phyloP scores from a whole-genome alignment of 768 basidiomycete genomes.

The Collybiopsis confluens region DNA sequence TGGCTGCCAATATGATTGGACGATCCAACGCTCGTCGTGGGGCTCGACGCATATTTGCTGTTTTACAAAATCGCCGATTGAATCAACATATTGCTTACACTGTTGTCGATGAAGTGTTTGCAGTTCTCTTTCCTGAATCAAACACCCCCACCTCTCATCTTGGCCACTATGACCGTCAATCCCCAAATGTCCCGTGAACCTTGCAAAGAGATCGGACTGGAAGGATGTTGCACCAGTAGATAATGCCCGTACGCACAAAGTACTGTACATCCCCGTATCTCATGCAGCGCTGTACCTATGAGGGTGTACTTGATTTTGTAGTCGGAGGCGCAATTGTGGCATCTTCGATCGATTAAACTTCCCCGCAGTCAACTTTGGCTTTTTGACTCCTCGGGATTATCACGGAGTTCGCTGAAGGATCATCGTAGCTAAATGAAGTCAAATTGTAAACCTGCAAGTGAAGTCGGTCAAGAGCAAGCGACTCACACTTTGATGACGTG shows the following conservation, averaged over 20 bases:
- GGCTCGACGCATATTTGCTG: slow-evolving; percentile 88
- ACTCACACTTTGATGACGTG: slow-evolving; percentile 83
- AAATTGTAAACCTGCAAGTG: background rate
- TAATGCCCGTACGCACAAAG: too few species aligned
- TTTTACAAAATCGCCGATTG: slow-evolving; percentile 89
- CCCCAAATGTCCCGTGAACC: background rate
- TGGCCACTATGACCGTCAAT: background rate
- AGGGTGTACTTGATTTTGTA: background rate
- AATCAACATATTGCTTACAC: slow-evolving; percentile 92
- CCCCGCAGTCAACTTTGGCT: slow-evolving; percentile 15
- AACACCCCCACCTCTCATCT: slow-evolving; percentile 11
- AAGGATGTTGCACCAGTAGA: too few species aligned
- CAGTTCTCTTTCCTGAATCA: slow-evolving; percentile 57
- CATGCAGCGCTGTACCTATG: too few species aligned
- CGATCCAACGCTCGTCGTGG: slow-evolving; percentile 91
- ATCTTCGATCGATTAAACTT: background rate
- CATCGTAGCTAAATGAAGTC: slow-evolving; percentile 50
- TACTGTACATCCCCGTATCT: too few species aligned
- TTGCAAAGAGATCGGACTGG: too few species aligned
- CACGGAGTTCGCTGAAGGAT: slow-evolving; percentile 55
- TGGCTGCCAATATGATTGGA: slow-evolving; percentile 98
- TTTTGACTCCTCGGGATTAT: slow-evolving; percentile 42
- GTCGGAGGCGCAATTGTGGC: background rate
- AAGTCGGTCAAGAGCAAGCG: background rate
- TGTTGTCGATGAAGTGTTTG: slow-evolving; percentile 82